Base-by-base conservation (phyloP, 768 basidiomycete genomes). In the Xerocomus brunneocitrinus region DNA sequence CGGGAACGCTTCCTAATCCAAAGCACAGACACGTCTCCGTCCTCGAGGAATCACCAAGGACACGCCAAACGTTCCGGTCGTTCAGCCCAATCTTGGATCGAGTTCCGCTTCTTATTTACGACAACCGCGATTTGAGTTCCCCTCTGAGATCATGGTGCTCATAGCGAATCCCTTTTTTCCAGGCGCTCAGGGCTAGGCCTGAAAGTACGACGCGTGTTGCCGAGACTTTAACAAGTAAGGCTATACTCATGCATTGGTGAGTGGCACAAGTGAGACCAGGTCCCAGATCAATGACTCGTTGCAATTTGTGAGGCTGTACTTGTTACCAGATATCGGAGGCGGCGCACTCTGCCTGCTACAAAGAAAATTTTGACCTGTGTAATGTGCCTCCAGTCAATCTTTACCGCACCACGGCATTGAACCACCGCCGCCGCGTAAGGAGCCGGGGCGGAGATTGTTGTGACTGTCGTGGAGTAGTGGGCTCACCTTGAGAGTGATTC, bases 21-120 rank as follows among this genome's bases (percentile, higher is more conserved):
- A 55, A 52, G 49, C 55, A 60, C 58, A 58, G 43, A 52, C 55
- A 60, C 66, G 67, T 71, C 73, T 65, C 70, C 68, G 64, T 65
- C 73, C 67, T 76, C 73, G 72, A 78, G 74, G 71, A 74, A 68
- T 71, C 74, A 71, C 71, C 73, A 71, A 72, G 67, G 71, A 74
- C 72, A 71, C 64, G 51, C 41, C 41, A 56, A 51, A 27, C 40
- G 34, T 45, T 24, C 51, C 44, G 45, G 62, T 50, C 25, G 46
- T 55, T 38, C 60, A 69, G 66, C 63, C 64, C 64, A 71, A 67
- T 58, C 67, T 62, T 56, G 62, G 58, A 49, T 69, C 66, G 60
- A 62, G 66, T 55, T 56, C 49, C 49, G 66, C 66, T 76, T 76
- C 67, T 70, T 72, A 71, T 73, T 76, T 75, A 71, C 59, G 66